phyloP scores from a whole-genome alignment of 2,329 filamentous ascomycete genomes.

The Grosmannia serpens region DNA sequence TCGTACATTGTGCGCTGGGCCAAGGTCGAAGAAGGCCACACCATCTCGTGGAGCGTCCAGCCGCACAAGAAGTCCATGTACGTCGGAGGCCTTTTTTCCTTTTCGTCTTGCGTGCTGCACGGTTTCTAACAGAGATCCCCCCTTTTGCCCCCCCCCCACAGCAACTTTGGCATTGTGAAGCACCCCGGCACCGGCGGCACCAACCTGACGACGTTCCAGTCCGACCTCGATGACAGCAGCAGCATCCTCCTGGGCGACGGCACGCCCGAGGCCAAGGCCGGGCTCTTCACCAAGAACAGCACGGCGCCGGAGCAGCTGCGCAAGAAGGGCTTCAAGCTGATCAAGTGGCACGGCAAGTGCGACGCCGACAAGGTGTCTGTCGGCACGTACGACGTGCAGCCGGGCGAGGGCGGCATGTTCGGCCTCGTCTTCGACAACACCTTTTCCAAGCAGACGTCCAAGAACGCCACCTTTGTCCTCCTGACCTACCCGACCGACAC shows the following conservation, averaged over 20 bases:
- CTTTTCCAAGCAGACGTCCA: conserved; percentile 89
- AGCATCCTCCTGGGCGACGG: conserved; percentile 25
- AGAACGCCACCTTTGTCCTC: conserved; percentile 88
- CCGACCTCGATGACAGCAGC: conserved; percentile 28
- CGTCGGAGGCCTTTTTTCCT: conserved; percentile 12
- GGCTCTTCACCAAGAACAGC: conserved; percentile 38
- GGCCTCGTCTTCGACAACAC: conserved; percentile 97
- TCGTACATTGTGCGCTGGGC: conserved; percentile 98
- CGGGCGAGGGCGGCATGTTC: conserved; percentile 79
- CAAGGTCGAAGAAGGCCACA: conserved; percentile 77
- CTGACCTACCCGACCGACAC: conserved; percentile 82
- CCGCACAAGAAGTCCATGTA: conserved; percentile 95
- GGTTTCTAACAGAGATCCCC: not conserved
- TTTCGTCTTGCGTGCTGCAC: conserved; percentile 1
- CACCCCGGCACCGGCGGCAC: conserved; percentile 66
- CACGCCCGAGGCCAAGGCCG: conserved; percentile 29
- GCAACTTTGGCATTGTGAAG: conserved; percentile 95
- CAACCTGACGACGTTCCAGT: conserved; percentile 29
- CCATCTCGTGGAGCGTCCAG: conserved; percentile 94
- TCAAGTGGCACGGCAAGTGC: conserved; percentile 87
- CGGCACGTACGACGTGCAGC: conserved; percentile 70
- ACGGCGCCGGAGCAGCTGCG: conserved; percentile 52
- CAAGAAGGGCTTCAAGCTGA: conserved; percentile 55
- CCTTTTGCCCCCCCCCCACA: conserved; percentile 17
- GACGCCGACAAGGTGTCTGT: conserved; percentile 93